A percentile compares a stretch with the other conserved stretches of the same genome.
Evolutionary conservation across 331 rosid genomes (phyloP).

Genomic region (Dryas integrifolia): DNA sequence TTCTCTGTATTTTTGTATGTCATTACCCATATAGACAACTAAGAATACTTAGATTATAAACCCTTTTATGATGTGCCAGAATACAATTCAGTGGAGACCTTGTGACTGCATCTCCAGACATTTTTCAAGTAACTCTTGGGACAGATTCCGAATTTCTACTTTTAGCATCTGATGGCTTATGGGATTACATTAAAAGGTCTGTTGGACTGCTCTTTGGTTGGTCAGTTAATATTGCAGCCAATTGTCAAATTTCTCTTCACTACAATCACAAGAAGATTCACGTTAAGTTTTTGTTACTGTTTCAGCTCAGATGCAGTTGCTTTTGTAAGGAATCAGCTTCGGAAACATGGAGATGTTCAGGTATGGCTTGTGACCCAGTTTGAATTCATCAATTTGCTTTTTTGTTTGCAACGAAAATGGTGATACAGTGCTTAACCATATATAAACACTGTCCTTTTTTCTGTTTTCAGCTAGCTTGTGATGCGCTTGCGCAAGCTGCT

Average conservation of each 20-base stretch:
- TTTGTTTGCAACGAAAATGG: too few relatives aligned
- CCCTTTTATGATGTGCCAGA: constrained; percentile 42
- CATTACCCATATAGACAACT: neutral
- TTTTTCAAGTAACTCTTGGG: constrained; percentile 69
- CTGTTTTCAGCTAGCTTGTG: constrained; percentile 73
- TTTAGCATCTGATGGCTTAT: constrained; percentile 95
- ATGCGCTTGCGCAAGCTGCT: constrained; percentile 89
- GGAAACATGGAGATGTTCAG: constrained; percentile 88
- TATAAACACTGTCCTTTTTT: constrained; percentile 13
- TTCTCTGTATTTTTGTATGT: neutral
- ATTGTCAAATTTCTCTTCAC: constrained; percentile 1
- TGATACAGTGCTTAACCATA: constrained; percentile 7
- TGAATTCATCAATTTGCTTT: neutral
- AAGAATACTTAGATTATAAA: neutral
- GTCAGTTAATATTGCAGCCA: neutral
- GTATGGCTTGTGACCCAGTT: constrained; percentile 26
- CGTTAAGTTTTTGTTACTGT: constrained; percentile 33
- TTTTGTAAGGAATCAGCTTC: constrained; percentile 74
- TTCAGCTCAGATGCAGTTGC: constrained; percentile 89
- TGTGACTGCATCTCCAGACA: constrained; percentile 78
- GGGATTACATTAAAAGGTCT: constrained; percentile 96
- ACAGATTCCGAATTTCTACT: constrained; percentile 74
- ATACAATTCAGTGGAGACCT: constrained; percentile 74
- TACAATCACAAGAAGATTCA: constrained; percentile 17
- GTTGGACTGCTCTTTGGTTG: constrained; percentile 17